Percentiles rank a stretch among this genome's conserved stretches.
Conservation (phyloP, 2,329 filamentous ascomycete genomes). For the Cladophialophora chaetospira region DNA sequence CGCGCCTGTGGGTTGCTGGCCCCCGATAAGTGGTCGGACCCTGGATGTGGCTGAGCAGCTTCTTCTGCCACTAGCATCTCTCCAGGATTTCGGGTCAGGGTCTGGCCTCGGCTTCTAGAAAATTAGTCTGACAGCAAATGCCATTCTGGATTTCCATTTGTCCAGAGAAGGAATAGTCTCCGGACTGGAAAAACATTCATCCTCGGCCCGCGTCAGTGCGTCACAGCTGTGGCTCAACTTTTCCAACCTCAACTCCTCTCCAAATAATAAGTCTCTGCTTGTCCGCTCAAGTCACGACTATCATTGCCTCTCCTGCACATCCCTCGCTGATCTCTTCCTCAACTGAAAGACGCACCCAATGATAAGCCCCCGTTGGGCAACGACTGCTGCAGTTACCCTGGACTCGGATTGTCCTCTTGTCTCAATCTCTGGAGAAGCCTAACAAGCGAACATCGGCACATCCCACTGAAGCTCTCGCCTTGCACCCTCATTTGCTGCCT, state of each 20-base stretch:
- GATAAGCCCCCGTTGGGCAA: too few relatives aligned
- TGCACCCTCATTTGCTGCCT: not conserved
- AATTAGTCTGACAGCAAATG: constrained; percentile 8
- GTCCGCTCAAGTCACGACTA: too few relatives aligned
- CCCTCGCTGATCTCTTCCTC: not conserved
- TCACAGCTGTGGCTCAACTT: constrained; percentile 12
- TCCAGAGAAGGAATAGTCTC: not conserved
- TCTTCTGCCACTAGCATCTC: not conserved
- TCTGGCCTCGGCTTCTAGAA: not conserved
- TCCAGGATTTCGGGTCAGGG: constrained; percentile 7
- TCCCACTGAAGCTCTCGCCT: not conserved
- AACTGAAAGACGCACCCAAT: not conserved
- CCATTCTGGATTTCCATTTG: constrained; percentile 5
- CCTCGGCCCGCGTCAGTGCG: constrained; percentile 10
- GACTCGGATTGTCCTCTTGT: not conserved
- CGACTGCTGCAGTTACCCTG: too few relatives aligned
- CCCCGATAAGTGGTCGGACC: constrained; percentile 5
- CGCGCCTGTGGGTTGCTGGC: not conserved
- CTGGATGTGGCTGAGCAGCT: constrained; percentile 18
- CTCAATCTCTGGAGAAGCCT: not conserved
- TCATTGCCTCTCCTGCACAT: constrained; percentile 1
- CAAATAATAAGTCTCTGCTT: too few relatives aligned
- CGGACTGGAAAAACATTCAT: constrained; percentile 15
- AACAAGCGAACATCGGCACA: not conserved
- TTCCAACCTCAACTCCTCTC: constrained; percentile 27